Conservation (phyloP, 164 flowering plant species). For the Saururus chinensis region DNA sequence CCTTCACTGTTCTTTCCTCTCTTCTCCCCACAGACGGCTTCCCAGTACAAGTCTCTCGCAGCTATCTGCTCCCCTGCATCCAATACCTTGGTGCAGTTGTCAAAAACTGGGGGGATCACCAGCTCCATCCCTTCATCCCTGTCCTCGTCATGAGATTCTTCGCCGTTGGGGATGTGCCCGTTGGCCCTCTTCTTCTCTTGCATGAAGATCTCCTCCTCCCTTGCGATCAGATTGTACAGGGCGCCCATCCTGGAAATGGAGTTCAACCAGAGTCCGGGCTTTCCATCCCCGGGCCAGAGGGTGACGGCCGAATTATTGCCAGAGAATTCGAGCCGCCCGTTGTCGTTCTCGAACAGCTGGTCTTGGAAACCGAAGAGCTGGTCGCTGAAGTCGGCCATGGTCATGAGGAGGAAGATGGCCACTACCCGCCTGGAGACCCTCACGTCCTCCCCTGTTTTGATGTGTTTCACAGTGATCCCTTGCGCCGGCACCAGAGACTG, state of each 20-base stretch:
- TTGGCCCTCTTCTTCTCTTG: slow-evolving; percentile 27
- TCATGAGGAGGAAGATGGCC: slow-evolving; percentile 66
- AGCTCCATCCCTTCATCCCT: slow-evolving; percentile 69
- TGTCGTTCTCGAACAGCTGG: slow-evolving; percentile 43
- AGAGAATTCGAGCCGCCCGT: slow-evolving; percentile 57
- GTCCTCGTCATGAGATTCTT: neutral
- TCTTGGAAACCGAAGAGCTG: slow-evolving; percentile 81
- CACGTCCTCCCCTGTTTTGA: slow-evolving; percentile 71
- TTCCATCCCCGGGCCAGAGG: slow-evolving; percentile 91
- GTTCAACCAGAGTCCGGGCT: slow-evolving; percentile 90
- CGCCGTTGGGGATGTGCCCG: neutral
- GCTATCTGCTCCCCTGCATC: slow-evolving; percentile 50
- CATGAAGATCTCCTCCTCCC: slow-evolving; percentile 67
- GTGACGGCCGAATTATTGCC: slow-evolving; percentile 36
- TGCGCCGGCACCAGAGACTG: slow-evolving; percentile 38
- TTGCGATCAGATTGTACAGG: slow-evolving; percentile 41
- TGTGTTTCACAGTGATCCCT: slow-evolving; percentile 64
- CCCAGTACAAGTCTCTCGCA: slow-evolving; percentile 87
- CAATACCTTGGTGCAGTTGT: slow-evolving; percentile 52
- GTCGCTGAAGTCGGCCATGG: slow-evolving; percentile 92
- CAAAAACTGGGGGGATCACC: slow-evolving; percentile 71
- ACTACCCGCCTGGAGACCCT: slow-evolving; percentile 55
- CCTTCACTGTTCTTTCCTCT: slow-evolving; percentile 9
- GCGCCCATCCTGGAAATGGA: slow-evolving; percentile 81
- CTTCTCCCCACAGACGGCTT: slow-evolving; percentile 41